phyloP scores from a whole-genome alignment of 345 rosid genomes.

The Salix suchowensis region DNA sequence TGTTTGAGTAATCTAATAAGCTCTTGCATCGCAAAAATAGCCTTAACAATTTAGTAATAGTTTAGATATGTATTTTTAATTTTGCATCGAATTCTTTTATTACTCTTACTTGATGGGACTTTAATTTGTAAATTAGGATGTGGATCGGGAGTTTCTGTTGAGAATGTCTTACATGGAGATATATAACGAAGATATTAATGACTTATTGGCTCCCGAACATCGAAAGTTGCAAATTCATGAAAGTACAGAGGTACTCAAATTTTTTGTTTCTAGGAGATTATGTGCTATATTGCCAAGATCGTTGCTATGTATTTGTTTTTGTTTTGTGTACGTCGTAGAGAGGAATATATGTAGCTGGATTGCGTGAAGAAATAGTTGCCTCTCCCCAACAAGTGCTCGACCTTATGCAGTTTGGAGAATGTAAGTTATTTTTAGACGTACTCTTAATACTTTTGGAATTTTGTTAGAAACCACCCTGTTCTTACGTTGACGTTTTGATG shows the following conservation, averaged over 20 bases:
- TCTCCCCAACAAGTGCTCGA: slow-evolving; percentile 88
- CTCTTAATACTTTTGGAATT: neutral
- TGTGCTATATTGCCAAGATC: neutral
- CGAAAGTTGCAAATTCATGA: slow-evolving; percentile 92
- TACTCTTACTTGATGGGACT: neutral
- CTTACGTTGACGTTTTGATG: neutral
- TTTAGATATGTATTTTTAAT: too few relatives aligned
- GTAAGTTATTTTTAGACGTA: slow-evolving; percentile 33
- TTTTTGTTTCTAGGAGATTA: neutral
- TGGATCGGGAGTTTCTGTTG: slow-evolving; percentile 75
- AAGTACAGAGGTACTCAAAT: slow-evolving; percentile 57
- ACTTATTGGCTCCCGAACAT: slow-evolving; percentile 86
- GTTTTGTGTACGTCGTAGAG: slow-evolving; percentile 41
- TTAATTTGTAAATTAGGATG: slow-evolving; percentile 35
- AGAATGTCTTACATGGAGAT: slow-evolving; percentile 97
- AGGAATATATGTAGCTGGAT: slow-evolving; percentile 92
- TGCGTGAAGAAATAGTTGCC: slow-evolving; percentile 90
- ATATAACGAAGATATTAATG: slow-evolving; percentile 91
- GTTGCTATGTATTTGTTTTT: slow-evolving; percentile 4
- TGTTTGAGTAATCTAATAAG: too few relatives aligned
- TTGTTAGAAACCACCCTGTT: neutral
- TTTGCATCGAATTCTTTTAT: neutral
- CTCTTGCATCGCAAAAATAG: too few relatives aligned
- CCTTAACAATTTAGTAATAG: too few relatives aligned
- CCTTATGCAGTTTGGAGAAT: slow-evolving; percentile 87